Base-by-base conservation (phyloP, 805 yeast genomes). In the Teunomyces tritomae region DNA sequence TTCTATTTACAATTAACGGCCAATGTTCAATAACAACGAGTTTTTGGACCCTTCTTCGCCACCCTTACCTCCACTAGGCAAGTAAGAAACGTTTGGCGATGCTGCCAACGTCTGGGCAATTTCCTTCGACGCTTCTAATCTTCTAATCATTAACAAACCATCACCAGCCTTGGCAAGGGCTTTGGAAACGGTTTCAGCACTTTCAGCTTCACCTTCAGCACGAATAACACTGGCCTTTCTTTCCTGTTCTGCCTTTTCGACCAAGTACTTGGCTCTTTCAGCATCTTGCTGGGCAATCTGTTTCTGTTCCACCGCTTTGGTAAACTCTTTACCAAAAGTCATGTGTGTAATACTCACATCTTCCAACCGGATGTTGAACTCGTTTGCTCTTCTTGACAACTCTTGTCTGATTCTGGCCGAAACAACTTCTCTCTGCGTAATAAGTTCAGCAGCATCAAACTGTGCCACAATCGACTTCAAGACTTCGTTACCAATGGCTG, bases 241-340 rank as follows among this genome's bases (percentile, higher is more conserved):
- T 69, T 92, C 98, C 73, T 94, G 99, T 69, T 94, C 97, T 7
- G 98, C 98, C 65, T 87, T 87, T 64, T 91, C 97, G 47, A 94
- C 57, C 50, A 89, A 76, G 64, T 82, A 94, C 62, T 86, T 87
- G 49, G 98, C 97, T 57, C 99, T 81, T 75, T 94, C 98, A 20
- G 99, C 98, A 65, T 94, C 99, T 72, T 94, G 99, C 74, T 94
- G 99, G 28, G 99, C 99, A 71, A 94, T 95, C 72, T 94, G 98
- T 68, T 94, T 94, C 73, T 89, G 96, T 73, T 94, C 99, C 50
- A 94, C 99, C 29, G 99, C 98, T 70, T 88, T 91, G 46, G 99
- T 94, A 76, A 94, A 94, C 65, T 94, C 99, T 55, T 79, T 80
- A 46, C 99, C 98, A 67, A 94, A 94, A 0, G 97, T 89, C 89